phyloP scores from a whole-genome alignment of 108 stramenopile genomes.

The Cyclotella atomus region DNA sequence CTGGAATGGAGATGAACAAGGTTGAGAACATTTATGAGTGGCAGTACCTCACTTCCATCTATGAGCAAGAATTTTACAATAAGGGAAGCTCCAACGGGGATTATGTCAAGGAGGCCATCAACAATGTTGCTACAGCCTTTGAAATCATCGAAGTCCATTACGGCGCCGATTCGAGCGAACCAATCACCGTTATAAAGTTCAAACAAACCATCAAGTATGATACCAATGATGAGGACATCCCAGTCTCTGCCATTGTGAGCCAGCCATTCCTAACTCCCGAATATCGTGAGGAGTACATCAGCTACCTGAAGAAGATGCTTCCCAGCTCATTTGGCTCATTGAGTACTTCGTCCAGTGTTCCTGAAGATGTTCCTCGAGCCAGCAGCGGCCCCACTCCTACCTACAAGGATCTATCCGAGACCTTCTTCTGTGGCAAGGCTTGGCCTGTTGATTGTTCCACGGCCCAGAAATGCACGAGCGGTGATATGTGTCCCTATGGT shows the following conservation, averaged over 20 bases:
- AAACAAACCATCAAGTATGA: slow-evolving; percentile 23
- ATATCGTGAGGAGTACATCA: slow-evolving; percentile 16
- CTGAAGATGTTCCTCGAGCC: neutral
- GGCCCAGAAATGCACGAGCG: neutral
- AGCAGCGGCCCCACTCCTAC: neutral
- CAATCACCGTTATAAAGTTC: slow-evolving; percentile 14
- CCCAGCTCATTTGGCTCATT: slow-evolving; percentile 16
- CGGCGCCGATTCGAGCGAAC: slow-evolving; percentile 9
- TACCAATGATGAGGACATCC: slow-evolving; percentile 7
- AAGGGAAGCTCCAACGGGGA: neutral
- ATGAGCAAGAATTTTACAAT: slow-evolving; percentile 39
- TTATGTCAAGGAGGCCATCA: slow-evolving; percentile 21
- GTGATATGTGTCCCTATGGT: slow-evolving; percentile 15
- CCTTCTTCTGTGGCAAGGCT: slow-evolving; percentile 13
- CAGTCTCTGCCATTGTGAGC: slow-evolving; percentile 17
- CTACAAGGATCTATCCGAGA: slow-evolving; percentile 6
- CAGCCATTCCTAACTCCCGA: slow-evolving; percentile 18
- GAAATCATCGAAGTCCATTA: slow-evolving; percentile 23
- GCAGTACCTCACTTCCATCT: slow-evolving; percentile 23
- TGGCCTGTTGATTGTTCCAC: slow-evolving; percentile 21
- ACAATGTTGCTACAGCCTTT: slow-evolving; percentile 15
- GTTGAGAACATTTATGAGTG: slow-evolving; percentile 28
- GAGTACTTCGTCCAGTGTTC: slow-evolving; percentile 9
- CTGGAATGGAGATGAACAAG: slow-evolving; percentile 20
- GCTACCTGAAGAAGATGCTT: slow-evolving; percentile 9